Conservation (phyloP, 169 alveolate genomes). For the Babesia gibsoni region DNA sequence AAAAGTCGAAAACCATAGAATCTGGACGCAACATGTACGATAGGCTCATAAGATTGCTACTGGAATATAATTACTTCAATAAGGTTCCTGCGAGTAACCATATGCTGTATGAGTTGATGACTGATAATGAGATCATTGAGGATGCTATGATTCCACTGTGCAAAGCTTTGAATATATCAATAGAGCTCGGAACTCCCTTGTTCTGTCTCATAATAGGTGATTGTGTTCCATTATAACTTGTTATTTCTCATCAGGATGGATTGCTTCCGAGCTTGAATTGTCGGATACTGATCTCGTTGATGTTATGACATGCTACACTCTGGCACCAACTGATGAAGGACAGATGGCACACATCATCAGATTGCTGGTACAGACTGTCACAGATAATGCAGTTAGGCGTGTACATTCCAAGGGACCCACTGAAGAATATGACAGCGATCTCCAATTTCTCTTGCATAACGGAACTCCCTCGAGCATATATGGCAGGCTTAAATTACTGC, state of each 20-base stretch:
- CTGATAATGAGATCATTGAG: background rate
- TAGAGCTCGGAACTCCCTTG: background rate
- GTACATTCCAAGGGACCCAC: background rate
- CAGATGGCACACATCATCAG: slow-evolving; percentile 9
- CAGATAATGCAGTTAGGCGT: background rate
- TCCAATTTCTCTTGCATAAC: slow-evolving; percentile 20
- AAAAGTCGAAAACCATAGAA: slow-evolving; percentile 27
- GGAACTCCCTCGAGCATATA: slow-evolving; percentile 52
- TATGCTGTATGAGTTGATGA: background rate
- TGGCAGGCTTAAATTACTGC: slow-evolving; percentile 5
- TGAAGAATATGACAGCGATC: slow-evolving; percentile 10
- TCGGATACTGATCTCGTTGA: slow-evolving; percentile 20
- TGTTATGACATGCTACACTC: slow-evolving; percentile 24
- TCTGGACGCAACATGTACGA: background rate
- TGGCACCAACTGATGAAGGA: slow-evolving; percentile 15
- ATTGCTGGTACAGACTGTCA: slow-evolving; percentile 16
- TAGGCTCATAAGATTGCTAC: background rate
- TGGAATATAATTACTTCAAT: slow-evolving; percentile 9
- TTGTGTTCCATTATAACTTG: background rate
- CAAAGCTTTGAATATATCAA: background rate
- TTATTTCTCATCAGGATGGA: slow-evolving; percentile 5
- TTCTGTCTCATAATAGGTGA: slow-evolving; percentile 16
- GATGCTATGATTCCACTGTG: slow-evolving; percentile 9
- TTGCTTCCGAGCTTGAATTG: background rate
- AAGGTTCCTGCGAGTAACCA: background rate